phyloP scores from a whole-genome alignment of 306 rosid species.

The Malus orientalis region DNA sequence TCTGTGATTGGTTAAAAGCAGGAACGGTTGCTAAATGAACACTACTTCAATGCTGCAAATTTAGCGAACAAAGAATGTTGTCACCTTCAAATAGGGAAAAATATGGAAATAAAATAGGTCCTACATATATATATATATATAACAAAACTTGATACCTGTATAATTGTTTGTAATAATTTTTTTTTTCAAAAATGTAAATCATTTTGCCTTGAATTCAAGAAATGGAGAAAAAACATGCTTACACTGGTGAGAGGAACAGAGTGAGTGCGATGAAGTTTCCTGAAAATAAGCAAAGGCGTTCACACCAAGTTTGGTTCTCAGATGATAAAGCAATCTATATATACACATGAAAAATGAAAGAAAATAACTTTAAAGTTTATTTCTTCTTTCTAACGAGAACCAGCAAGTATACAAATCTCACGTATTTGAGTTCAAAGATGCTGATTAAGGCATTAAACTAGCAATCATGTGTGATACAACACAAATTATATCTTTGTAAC shows the following conservation, averaged over 20 bases:
- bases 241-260: conserved; percentile 79
- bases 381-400: not conserved
- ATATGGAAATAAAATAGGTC: not conserved
- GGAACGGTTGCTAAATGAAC: no score
- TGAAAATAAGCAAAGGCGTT: conserved; percentile 28
- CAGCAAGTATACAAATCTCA: not conserved
- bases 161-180: not conserved
- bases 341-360: not conserved
- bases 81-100: not conserved
- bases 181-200: not conserved
- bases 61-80: not conserved
- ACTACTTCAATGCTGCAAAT: no score
- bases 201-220: not conserved
- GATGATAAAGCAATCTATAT: not conserved
- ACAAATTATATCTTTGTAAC: not conserved
- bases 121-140: not conserved
- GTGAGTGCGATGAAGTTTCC: conserved; percentile 70
- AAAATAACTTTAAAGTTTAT: not conserved
- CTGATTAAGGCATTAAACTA: not conserved
- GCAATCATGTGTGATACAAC: not conserved
- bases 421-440: not conserved
- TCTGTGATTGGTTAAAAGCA: no score
- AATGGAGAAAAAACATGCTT: conserved; percentile 23
- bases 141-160: not conserved
- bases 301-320: not conserved